Conservation (phyloP, 2,329 filamentous ascomycete genomes). For the Pseudonectria foliicola region DNA sequence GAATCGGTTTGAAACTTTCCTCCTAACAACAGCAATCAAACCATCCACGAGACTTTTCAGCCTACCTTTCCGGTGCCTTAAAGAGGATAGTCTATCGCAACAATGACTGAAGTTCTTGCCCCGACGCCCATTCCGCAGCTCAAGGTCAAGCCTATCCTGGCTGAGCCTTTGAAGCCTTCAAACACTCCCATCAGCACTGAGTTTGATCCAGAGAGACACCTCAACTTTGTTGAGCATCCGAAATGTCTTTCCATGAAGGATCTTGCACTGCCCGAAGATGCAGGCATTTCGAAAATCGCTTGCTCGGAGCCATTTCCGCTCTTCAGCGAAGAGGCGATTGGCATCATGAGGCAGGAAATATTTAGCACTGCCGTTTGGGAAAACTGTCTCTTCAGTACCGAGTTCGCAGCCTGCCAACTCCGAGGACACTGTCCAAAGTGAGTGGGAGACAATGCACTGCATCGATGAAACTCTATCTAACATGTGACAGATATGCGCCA, state of each 20-base stretch:
- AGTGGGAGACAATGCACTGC: too few species aligned
- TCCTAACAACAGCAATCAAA: too few species aligned
- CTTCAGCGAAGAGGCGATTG: constrained; percentile 16
- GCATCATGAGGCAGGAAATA: constrained; percentile 14
- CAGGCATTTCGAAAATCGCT: constrained; percentile 17
- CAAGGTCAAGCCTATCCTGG: too few species aligned
- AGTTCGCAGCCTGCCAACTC: constrained; percentile 20
- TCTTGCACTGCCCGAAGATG: constrained; percentile 9
- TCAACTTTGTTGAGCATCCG: constrained; percentile 9
- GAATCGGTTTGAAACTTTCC: too few species aligned
- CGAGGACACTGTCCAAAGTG: constrained; percentile 8
- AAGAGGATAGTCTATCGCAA: too few species aligned
- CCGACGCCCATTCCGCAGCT: too few species aligned
- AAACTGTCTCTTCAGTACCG: constrained; percentile 23
- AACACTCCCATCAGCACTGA: background rate
- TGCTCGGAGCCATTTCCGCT: constrained; percentile 26
- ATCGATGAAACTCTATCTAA: constrained; percentile 5
- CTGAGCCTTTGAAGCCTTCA: too few species aligned
- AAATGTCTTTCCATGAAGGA: constrained; percentile 17
- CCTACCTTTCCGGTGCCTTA: too few species aligned
- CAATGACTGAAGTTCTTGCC: too few species aligned
- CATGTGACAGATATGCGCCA: constrained; percentile 22
- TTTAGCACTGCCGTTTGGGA: constrained; percentile 20
- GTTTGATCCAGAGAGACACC: constrained; percentile 14
- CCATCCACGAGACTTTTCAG: too few species aligned